Evolutionary conservation across 306 rosid genomes (phyloP).

Genomic region (Castanopsis chinensis): DNA sequence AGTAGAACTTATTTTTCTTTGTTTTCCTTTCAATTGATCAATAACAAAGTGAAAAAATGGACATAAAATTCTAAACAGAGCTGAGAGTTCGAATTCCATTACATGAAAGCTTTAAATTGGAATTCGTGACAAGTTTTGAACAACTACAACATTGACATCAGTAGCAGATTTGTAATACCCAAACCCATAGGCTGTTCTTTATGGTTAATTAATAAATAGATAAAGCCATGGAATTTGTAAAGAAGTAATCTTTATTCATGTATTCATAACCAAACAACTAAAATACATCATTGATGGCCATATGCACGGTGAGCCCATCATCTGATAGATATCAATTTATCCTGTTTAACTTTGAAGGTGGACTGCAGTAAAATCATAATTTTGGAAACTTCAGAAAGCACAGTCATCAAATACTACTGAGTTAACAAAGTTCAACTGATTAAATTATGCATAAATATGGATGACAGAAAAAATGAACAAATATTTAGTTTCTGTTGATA

Average conservation of each 20-base stretch:
- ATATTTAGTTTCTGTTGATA: not conserved
- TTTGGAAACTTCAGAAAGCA: not conserved
- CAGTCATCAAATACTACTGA: not conserved
- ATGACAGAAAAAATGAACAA: not conserved
- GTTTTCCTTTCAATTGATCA: not conserved
- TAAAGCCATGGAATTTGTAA: not conserved
- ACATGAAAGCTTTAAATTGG: not conserved
- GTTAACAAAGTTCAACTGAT: not conserved
- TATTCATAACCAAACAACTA: not conserved
- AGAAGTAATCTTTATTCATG: not conserved
- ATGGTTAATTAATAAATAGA: not conserved
- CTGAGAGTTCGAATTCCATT: not conserved
- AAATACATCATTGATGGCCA: not conserved
- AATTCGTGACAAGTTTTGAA: not conserved
- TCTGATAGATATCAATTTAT: not conserved
- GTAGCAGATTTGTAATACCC: not conserved
- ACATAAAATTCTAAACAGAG: not conserved
- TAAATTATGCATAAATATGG: not conserved
- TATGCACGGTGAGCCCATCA: not conserved
- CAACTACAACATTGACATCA: not conserved
- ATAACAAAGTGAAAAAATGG: not conserved
- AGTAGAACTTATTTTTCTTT: not conserved
- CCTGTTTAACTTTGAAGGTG: not conserved
- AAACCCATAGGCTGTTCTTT: not conserved
- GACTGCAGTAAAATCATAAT: not conserved